Conservation (phyloP, 2,329 filamentous ascomycete species). For the Dothistroma septosporum region DNA sequence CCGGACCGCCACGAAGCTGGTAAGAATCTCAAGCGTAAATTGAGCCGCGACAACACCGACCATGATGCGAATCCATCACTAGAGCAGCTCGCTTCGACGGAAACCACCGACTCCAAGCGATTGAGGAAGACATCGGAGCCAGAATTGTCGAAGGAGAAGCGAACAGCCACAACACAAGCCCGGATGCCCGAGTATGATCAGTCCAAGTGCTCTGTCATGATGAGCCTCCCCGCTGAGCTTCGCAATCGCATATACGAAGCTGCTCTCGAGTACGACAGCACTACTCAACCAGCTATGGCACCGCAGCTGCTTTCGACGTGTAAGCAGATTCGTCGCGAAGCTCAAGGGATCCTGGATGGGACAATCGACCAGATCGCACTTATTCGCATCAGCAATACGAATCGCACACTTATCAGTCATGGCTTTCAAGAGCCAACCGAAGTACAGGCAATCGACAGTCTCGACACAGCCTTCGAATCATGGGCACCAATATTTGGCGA, state of each 20-base stretch:
- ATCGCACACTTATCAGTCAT: too few relatives aligned
- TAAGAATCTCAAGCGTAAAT: background rate
- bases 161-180: too few relatives aligned
- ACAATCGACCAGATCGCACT: background rate
- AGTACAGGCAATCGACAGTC: too few relatives aligned
- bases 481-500: too few relatives aligned
- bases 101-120: too few relatives aligned
- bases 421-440: too few relatives aligned
- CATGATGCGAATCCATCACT: background rate
- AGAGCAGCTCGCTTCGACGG: too few relatives aligned
- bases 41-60: background rate
- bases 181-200: background rate
- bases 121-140: too few relatives aligned
- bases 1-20: background rate
- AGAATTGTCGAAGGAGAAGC: too few relatives aligned
- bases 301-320: background rate
- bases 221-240: background rate
- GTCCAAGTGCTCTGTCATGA: background rate
- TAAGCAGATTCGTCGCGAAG: constrained; percentile 6
- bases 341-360: constrained; percentile 3
- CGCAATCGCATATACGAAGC: background rate
- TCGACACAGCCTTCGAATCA: too few relatives aligned
- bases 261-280: background rate
- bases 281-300: background rate
- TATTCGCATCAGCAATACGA: background rate